Base-by-base conservation (phyloP, 108 stramenopile species). In the Cylindrotheca fusiformis region DNA sequence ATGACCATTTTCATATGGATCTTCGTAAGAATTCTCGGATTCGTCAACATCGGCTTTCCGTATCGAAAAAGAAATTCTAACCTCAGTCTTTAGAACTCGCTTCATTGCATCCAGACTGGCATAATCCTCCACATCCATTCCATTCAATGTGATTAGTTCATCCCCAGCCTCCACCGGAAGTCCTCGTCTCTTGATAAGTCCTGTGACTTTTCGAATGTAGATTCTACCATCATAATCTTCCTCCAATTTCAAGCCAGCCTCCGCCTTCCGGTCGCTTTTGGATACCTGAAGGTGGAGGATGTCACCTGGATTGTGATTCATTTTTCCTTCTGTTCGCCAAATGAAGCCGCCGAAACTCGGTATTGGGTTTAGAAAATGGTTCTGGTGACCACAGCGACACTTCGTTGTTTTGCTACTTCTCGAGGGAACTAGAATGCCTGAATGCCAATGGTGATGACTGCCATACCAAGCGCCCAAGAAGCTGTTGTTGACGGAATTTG, bases 221-320 rank as follows among this genome's bases (percentile, higher is more conserved):
- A 63, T 63, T 5, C 41, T 36, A 4, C 63, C 63, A 53, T 52
- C 30, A 18, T 18, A 19, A 19, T 28, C 10, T 52, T 63, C 44
- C 24, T 63, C 29, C 32, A 63, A 24, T 49, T 63, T 63, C 48
- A 63, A 49, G 19, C 63, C 63, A 36, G 63, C 49, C 24, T 63
- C 63, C 30, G 52, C 51, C 30, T 53, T 63, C 18, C 36, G n/a
- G 3, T 63, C 63, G 0, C 48, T 48, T 25, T 63, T 63, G 22
- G 48, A 27, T n/a, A 63, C 49, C 21, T 63, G 48, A 21, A 48
- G 32, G 6, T 46, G 50, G 5, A 63, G 32, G 30, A 63, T 51
- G 41, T 63, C 63, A 27, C 63, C 63, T 41, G 36, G 36, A 10
- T 41, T 41, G 36, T 10, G 14, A 14, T 41, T 41, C 36, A 41